Base-by-base conservation (phyloP, 208 protist genomes). In the Crithidia brevicula region DNA sequence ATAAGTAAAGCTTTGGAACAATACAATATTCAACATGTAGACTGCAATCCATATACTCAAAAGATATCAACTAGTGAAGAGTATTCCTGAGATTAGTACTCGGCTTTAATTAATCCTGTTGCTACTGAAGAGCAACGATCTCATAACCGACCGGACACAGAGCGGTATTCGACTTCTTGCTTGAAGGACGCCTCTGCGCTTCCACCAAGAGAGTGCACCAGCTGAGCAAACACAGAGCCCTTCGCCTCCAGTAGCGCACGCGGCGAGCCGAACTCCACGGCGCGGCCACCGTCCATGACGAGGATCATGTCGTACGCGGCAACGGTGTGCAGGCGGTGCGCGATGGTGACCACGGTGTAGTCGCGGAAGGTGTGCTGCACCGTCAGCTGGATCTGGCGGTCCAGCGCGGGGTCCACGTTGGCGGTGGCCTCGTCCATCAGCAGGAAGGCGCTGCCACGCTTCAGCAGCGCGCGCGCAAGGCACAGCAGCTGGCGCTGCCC, bases 361-460 rank as follows among this genome's bases (percentile, higher is more conserved):
- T 30, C 59, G 31, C 45, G 46, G 63, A 93, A 93, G 47, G 70
- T 53, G 15, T 59, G 59, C 63, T 64, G 65, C 31, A 91, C 76
- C 15, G 76, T 84, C 45, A 67, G 45, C 73, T 88, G 83, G 45
- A 93, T 87, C 64, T 79, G 57, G 49, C 64, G 70, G 61, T 88
- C 85, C 20, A 88, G 70, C 20, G 51, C 40, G 31, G 67, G 69
- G 70, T 94, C 85, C 38, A 94, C 79, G 67, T 89, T 88, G 15
- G 85, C 79, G 10, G 81, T 90, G 11, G 85, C 82, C 74, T 94
- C 88, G 61, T 91, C 88, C 83, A 94, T 89, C 50, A 94, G 64
- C 28, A 91, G 72, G 69, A 91, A 92, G 10, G 36, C 57, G 53
- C 77, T 85, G 28, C 67, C 70, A 13, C 65, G 56, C 67, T 77